Evolutionary conservation across 116 monocot species (phyloP).

Genomic region (Trichopus zeylanicus): DNA sequence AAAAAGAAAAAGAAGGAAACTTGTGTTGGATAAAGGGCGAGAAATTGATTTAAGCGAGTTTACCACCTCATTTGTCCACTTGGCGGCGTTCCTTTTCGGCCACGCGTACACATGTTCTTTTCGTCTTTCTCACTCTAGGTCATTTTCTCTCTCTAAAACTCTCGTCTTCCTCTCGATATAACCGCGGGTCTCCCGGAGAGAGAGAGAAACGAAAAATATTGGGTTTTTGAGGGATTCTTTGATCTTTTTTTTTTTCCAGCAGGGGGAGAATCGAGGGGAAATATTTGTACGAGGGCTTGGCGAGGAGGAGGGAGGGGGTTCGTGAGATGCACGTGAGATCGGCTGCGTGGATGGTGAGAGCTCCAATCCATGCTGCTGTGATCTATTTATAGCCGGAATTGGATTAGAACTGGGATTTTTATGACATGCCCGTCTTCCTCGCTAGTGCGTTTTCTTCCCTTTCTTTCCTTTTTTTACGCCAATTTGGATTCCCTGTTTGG

Average conservation of each 20-base stretch:
- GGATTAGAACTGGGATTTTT: not conserved
- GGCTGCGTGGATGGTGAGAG: not conserved
- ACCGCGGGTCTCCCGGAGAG: not conserved
- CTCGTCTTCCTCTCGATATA: not conserved
- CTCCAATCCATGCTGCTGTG: not conserved
- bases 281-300: too few species aligned
- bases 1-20: not conserved
- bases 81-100: too few species aligned
- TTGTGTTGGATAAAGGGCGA: conserved; percentile 1
- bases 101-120: too few species aligned
- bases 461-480: not conserved
- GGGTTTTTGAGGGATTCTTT: too few species aligned
- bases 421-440: not conserved
- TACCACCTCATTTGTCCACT: not conserved
- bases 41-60: too few species aligned
- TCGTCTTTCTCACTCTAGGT: not conserved
- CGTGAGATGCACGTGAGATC: not conserved
- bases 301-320: not conserved
- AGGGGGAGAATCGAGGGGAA: too few species aligned
- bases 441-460: not conserved
- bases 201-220: not conserved
- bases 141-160: not conserved
- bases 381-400: not conserved
- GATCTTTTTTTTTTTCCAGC: too few species aligned
- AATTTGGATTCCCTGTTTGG: not conserved